Evolutionary conservation across 352 stramenopile genomes (phyloP), one percentile per base, ranked within the genome.

Genomic region (Phytophthora nicotianae): DNA sequence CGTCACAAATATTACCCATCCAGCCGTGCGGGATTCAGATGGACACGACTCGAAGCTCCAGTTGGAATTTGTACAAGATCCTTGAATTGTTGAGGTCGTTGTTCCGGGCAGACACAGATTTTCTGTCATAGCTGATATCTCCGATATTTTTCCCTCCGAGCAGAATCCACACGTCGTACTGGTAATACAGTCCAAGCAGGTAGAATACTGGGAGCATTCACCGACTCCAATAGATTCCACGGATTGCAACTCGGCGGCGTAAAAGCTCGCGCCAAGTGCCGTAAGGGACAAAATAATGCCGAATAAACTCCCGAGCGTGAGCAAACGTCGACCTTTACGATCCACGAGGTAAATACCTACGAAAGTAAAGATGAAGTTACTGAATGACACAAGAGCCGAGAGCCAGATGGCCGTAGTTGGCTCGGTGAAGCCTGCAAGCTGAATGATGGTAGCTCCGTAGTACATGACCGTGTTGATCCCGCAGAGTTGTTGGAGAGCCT

Each of bases 401-500:
- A 96, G 76, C 83, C 82, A 93, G 63, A 94, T 90, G 1, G 88
- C 87, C 6, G 81, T 91, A 5, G 79, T 67, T 35, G 75, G 64
- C 29, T 93, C 71, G 14, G 72, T 75, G 46, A 96, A 96, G 4
- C 85, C 88, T 4, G 88, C 88, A 46, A 93, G 72, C 56, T 91
- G 83, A 56, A 96, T 86, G 50, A 96, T 91, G 1, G 75, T 90
- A 16, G 82, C 85, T 23, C 85, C 84, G 52, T 93, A 95, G 58
- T 94, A 96, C 86, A 96, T 95, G 58, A 92, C 85, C 0, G 83
- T 95, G 59, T 95, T 95, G 68, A 95, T 93, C n/a, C 86, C 83
- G 29, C 80, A 92, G 55, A 94, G 66, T 52, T 93, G 86, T 59
- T 67, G 58, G 48, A 72, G 58, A 50, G 55, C 61, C 26, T 74